Evolutionary conservation across 495 filamentous ascomycete species (phyloP).

Genomic region (Acidomyces sp.): DNA sequence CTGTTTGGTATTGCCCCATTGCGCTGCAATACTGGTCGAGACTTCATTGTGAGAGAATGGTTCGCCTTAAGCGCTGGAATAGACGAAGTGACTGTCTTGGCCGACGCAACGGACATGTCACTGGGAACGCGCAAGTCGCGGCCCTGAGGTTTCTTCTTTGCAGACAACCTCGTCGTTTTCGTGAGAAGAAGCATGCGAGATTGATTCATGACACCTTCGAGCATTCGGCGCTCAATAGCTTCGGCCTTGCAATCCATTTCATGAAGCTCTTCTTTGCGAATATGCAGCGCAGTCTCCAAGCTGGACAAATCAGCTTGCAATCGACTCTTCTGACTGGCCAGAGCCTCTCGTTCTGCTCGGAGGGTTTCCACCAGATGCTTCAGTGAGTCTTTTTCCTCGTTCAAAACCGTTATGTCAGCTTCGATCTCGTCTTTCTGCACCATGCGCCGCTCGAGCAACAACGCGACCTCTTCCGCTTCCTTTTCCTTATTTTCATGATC

Average conservation of each 20-base stretch:
- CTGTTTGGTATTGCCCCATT: conserved; percentile 28
- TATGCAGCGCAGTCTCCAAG: conserved; percentile 72
- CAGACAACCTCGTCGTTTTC: conserved; percentile 29
- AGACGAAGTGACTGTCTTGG: conserved; percentile 24
- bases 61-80: conserved; percentile 26
- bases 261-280: conserved; percentile 81
- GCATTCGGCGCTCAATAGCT: conserved; percentile 73
- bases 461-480: conserved; percentile 66
- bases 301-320: conserved; percentile 73
- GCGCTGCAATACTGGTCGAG: conserved; percentile 29
- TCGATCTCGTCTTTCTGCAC: conserved; percentile 71
- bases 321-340: conserved; percentile 58
- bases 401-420: conserved; percentile 48
- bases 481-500: conserved; percentile 68
- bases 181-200: conserved; percentile 72
- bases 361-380: conserved; percentile 27
- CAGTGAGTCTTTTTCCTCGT: conserved; percentile 43
- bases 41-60: conserved; percentile 33
- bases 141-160: conserved; percentile 42
- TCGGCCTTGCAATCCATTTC: conserved; percentile 81
- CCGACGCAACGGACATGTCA: conserved; percentile 31
- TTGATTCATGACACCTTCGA: conserved; percentile 91
- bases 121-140: conserved; percentile 53
- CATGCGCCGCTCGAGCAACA: conserved; percentile 65
- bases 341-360: conserved; percentile 37